Base-by-base conservation (phyloP, 1,284 basidiomycete species). In the Ceratobasidium sp. region DNA sequence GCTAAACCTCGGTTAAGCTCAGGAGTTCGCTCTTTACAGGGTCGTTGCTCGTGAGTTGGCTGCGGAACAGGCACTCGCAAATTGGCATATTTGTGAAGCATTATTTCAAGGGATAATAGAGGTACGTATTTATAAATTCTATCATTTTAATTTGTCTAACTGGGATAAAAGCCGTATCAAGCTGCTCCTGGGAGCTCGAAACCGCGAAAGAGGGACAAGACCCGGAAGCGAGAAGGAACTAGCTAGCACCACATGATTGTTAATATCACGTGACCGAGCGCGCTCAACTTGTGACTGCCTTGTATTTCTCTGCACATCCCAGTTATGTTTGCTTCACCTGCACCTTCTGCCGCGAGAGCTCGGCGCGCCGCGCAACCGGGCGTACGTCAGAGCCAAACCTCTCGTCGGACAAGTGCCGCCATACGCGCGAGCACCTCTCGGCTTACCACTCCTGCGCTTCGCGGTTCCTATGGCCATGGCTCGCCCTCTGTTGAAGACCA, bases 271-370 rank as follows among this genome's bases (percentile, higher is more conserved):
- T 75, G 71, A 75, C 27, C 46, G 16, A 23, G 16, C 71, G 60
- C 71, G 60, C 30, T 50, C 46, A 65, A 65, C 60, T 62, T n/a
- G n/a, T 38, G 60, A 60, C 46, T 62, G 41, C 20, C 44, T 41
- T 60, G 71, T 50, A 65, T 44, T 54, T 18, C 70, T 30, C 65
- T 54, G 62, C 46, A 20, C 27, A 50, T 75, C 60, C 10, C n/a
- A 64, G 30, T 55, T 23, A 75, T 75, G 71, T 75, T 75, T 55
- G 71, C 60, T 33, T 75, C 71, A 23, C 71, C 71, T 65, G 71
- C 71, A 35, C 71, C 71, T 75, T 75, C 71, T 65, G 60, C 50
- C 38, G 48, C 60, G 46, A 60, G 71, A 54, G 48, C 71, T 20
- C 71, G 71, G 12, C 71, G 71, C 23, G 60, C 48, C 14, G 60